Evolutionary conservation across 768 basidiomycete genomes (phyloP).

Genomic region (Boletus speciosus): DNA sequence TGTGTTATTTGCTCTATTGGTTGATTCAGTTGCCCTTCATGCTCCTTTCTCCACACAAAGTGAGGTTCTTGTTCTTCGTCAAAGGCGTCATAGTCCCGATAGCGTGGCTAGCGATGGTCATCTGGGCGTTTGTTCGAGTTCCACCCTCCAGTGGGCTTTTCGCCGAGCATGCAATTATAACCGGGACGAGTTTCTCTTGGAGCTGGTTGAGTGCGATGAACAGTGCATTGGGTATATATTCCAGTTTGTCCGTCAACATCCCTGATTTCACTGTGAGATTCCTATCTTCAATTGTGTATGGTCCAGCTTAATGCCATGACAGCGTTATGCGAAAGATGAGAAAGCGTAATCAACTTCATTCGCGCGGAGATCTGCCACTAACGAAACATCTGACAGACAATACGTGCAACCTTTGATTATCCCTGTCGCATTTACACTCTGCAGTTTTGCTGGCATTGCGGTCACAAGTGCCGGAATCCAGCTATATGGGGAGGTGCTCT

Average conservation of each 20-base stretch:
- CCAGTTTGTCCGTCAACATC: slow-evolving; percentile 74
- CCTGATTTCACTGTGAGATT: slow-evolving; percentile 70
- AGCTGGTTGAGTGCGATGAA: slow-evolving; percentile 78
- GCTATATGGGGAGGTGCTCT: slow-evolving; percentile 43
- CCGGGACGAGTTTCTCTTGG: slow-evolving; percentile 62
- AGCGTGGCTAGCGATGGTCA: slow-evolving; percentile 67
- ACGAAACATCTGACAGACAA: slow-evolving; percentile 43
- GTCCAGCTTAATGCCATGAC: slow-evolving; percentile 2
- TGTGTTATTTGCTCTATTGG: slow-evolving; percentile 79
- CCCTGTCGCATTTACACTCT: slow-evolving; percentile 71
- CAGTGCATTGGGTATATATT: slow-evolving; percentile 70
- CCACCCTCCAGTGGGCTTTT: slow-evolving; percentile 62
- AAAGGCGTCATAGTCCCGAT: slow-evolving; percentile 65
- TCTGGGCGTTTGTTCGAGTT: slow-evolving; percentile 74
- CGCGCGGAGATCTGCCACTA: background rate
- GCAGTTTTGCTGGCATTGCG: slow-evolving; percentile 76
- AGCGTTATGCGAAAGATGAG: slow-evolving; percentile 72
- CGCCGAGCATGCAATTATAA: slow-evolving; percentile 39
- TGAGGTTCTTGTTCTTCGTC: slow-evolving; percentile 70
- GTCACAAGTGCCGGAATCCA: slow-evolving; percentile 72
- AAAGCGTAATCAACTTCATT: slow-evolving; percentile 19
- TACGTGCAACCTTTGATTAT: slow-evolving; percentile 74
- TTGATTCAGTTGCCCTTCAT: slow-evolving; percentile 72
- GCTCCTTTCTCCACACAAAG: slow-evolving; percentile 71
- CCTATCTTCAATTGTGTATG: background rate